Evolutionary conservation across 2,329 filamentous ascomycete species (phyloP).

Genomic region (Sporothrix mexicana): DNA sequence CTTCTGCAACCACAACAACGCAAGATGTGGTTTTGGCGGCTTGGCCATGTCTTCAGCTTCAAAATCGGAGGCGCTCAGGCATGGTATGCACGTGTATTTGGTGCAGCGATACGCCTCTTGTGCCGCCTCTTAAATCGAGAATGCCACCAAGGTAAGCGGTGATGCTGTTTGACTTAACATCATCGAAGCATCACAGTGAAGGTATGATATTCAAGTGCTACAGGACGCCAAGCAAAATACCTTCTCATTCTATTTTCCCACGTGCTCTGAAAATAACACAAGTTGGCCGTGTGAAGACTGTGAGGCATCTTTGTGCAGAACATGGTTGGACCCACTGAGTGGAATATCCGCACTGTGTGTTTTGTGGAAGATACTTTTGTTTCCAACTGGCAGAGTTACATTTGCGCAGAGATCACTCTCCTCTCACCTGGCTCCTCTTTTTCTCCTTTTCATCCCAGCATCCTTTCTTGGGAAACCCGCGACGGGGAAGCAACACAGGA

Average conservation of each 20-base stretch:
- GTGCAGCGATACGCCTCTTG: background rate
- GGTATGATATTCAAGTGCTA: background rate
- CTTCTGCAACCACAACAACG: background rate
- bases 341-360: background rate
- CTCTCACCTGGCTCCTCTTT: background rate
- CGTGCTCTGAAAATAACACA: background rate
- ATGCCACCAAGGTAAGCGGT: background rate
- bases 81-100: background rate
- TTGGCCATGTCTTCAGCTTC: conserved; percentile 5
- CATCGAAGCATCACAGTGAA: background rate
- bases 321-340: no score
- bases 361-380: background rate
- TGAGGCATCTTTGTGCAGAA: no score
- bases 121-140: conserved; percentile 9
- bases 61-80: background rate
- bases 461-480: conserved; percentile 14
- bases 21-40: conserved; percentile 4
- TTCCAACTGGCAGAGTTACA: conserved; percentile 3
- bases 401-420: conserved; percentile 17
- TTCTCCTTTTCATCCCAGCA: background rate
- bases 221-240: background rate
- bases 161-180: background rate
- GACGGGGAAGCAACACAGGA: conserved; percentile 7
- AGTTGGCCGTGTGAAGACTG: background rate
- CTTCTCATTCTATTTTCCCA: background rate